Percentiles rank a stretch among this genome's conserved stretches.
phyloP scores from a whole-genome alignment of 805 yeast species.

The Kazachstania kunashirensis region DNA sequence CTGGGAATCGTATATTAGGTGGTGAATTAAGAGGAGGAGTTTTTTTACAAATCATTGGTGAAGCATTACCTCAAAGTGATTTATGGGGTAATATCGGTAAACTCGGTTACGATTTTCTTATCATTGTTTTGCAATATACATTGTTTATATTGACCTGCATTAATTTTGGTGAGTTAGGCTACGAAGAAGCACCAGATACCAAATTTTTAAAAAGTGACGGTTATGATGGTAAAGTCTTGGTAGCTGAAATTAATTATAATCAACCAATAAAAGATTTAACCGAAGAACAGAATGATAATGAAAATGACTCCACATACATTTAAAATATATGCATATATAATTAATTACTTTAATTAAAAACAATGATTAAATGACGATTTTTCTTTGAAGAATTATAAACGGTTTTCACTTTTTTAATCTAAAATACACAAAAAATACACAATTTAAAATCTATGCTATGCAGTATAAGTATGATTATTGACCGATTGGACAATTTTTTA shows the following conservation, averaged over 20 bases:
- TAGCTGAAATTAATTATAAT: conserved; percentile 31
- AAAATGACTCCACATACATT: not conserved
- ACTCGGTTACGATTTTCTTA: conserved; percentile 20
- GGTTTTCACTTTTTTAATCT: not conserved
- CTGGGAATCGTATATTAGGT: conserved; percentile 17
- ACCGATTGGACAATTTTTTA: conserved; percentile 69
- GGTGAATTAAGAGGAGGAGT: conserved; percentile 32
- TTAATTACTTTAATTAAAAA: not conserved
- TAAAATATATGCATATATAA: not conserved
- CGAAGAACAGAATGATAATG: not conserved
- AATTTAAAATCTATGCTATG: conserved; percentile 2
- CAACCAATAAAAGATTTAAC: conserved; percentile 11
- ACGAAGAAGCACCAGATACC: conserved; percentile 8
- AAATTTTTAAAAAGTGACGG: conserved; percentile 32
- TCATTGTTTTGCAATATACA: conserved; percentile 22
- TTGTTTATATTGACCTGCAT: conserved; percentile 21
- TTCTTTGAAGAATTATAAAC: too few species aligned
- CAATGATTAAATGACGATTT: too few species aligned
- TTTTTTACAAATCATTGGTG: conserved; percentile 41
- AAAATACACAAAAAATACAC: not conserved
- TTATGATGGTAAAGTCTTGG: conserved; percentile 34
- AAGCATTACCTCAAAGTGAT: conserved; percentile 30
- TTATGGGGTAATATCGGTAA: conserved; percentile 27
- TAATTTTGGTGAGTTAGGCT: conserved; percentile 18
- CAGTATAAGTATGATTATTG: conserved; percentile 28